phyloP scores from a whole-genome alignment of 2,329 filamentous ascomycete genomes.

The Aspergillus carbonarius region DNA sequence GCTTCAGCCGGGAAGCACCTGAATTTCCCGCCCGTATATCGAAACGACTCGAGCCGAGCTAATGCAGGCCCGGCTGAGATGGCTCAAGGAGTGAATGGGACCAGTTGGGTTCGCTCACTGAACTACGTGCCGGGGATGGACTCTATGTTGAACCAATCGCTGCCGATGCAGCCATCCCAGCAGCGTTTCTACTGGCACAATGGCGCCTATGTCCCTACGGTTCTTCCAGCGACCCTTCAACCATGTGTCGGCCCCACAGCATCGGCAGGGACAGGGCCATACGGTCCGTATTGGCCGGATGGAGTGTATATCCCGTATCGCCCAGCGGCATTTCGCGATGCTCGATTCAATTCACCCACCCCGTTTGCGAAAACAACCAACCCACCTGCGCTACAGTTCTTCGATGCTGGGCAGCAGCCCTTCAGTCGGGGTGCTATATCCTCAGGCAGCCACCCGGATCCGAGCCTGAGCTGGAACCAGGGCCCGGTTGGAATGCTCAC shows the following conservation, averaged over 20 bases:
- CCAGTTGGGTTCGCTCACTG: constrained; percentile 44
- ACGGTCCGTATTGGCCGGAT: constrained; percentile 64
- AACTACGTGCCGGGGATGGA: constrained; percentile 56
- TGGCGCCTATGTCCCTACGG: constrained; percentile 56
- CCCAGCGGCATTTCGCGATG: constrained; percentile 57
- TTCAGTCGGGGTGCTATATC: constrained; percentile 31
- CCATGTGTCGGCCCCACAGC: constrained; percentile 59
- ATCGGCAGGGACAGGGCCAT: constrained; percentile 56
- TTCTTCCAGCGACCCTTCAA: constrained; percentile 59
- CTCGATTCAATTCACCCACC: constrained; percentile 41
- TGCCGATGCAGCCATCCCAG: constrained; percentile 42
- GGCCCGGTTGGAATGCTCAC: constrained; percentile 25
- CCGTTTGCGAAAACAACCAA: constrained; percentile 24
- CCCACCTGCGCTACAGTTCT: constrained; percentile 26
- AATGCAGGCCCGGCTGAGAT: constrained; percentile 31
- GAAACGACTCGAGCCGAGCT: constrained; percentile 31
- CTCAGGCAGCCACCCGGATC: constrained; percentile 25
- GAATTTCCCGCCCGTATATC: constrained; percentile 43
- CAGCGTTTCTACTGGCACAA: constrained; percentile 45
- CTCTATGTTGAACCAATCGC: constrained; percentile 60
- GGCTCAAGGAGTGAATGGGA: constrained; percentile 34
- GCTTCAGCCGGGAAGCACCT: constrained; percentile 31
- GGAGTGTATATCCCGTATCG: constrained; percentile 62
- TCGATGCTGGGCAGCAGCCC: constrained; percentile 29
- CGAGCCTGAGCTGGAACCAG: constrained; percentile 35